Base-by-base conservation (phyloP, 2,329 filamentous ascomycete species). In the Pseudopithomyces chartarum region DNA sequence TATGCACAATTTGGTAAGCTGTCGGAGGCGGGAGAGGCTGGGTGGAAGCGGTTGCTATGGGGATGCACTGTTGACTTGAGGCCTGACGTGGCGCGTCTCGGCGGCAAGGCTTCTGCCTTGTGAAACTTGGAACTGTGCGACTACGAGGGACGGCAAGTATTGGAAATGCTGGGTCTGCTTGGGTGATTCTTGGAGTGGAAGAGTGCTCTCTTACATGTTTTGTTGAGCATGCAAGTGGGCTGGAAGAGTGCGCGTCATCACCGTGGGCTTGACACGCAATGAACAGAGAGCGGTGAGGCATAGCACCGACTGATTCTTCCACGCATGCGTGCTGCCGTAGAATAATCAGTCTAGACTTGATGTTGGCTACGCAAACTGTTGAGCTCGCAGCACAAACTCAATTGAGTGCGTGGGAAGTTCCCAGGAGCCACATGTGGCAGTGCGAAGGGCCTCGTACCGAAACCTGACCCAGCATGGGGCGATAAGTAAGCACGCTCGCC, bases 41-140 rank as follows among this genome's bases (percentile, higher is more conserved):
- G 46, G 58, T 40, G 8, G 39, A 17, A 49, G 47, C 19, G 50
- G 71, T 74, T 73, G 70, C 71, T 66, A 58, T 59, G 67, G 69
- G 43, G 64, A 73, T 55, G 53, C 48, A 15, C 8, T 66, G 56
- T 70, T 68, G 62, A 63, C 48, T 47, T 54, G 46, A 60, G 64
- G 57, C 63, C 64, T 62, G 63, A 69, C 65, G 67, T 70, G 68
- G 68, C 64, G 44, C 57, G 54, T 59, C 48, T 51, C 64, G 51
- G 51, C 55, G 43, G 61, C 55, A 53, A 60, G 60, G 43, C 53
- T 29, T 40, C 39, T 49, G 45, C 44, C 61, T 61, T 57, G 57
- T 54, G 62, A 36, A 47, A 43, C 49, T 46, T 32, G 33, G 19
- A 48, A 46, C 26, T 33, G 3, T 19, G 22, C 13, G 17, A 40